These are phyloP conservation scores for Lepidium africanum DNA, from an alignment of 345 rosid species.

Conservation along the genomic window DNA sequence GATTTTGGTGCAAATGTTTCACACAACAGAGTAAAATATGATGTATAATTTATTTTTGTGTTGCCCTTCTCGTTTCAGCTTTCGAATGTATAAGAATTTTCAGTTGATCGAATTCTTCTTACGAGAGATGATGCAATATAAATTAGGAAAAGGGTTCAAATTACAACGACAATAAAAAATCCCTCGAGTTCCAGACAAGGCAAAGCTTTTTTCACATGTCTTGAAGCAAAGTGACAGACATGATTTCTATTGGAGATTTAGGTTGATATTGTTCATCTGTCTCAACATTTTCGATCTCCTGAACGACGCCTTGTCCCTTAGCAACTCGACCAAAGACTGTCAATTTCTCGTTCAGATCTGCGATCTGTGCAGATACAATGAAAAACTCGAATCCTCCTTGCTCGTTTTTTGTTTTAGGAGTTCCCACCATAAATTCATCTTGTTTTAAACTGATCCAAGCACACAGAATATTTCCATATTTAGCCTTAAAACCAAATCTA, in stretches of 20 bases:
- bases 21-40: background rate
- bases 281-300: slow-evolving; percentile 89
- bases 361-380: slow-evolving; percentile 56
- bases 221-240: slow-evolving; percentile 48
- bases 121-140: background rate
- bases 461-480: background rate
- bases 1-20: background rate
- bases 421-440: slow-evolving; percentile 69
- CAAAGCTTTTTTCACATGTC: slow-evolving; percentile 7
- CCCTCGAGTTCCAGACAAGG: background rate
- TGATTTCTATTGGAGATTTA: slow-evolving; percentile 58
- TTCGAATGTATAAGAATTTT: background rate
- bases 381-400: slow-evolving; percentile 49
- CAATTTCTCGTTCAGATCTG: slow-evolving; percentile 54
- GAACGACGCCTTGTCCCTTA: slow-evolving; percentile 55
- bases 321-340: slow-evolving; percentile 52
- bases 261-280: slow-evolving; percentile 78
- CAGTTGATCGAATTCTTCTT: background rate
- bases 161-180: background rate
- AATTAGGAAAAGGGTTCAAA: background rate
- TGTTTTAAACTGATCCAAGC: slow-evolving; percentile 45
- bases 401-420: slow-evolving; percentile 42
- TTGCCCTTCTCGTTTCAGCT: background rate
- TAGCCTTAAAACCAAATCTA: background rate
- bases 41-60: slow-evolving; percentile 9